Percentiles rank a stretch among this genome's conserved stretches.
Conservation (phyloP, 129 eudicot genomes). For the Calendula officinalis region DNA sequence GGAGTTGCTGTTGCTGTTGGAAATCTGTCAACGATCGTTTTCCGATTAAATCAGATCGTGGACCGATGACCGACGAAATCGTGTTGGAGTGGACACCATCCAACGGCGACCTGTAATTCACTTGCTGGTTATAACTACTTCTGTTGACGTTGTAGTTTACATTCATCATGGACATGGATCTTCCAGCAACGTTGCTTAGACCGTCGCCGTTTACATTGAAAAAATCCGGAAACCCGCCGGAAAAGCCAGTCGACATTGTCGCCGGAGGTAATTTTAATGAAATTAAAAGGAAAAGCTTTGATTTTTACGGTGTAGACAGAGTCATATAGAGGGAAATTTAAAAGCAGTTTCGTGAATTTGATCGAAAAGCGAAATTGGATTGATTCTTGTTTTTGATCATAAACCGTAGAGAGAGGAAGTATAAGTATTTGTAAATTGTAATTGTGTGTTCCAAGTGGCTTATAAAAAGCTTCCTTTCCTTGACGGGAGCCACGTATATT, state of each 20-base stretch:
- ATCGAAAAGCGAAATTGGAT: slow-evolving; percentile 27
- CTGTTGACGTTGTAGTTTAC: slow-evolving; percentile 14
- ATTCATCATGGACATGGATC: slow-evolving; percentile 35
- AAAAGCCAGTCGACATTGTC: slow-evolving; percentile 57
- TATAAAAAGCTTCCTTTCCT: slow-evolving; percentile 28
- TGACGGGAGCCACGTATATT: slow-evolving; percentile 33
- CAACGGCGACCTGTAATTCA: slow-evolving; percentile 38
- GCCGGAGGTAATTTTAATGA: background rate
- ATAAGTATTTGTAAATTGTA: background rate
- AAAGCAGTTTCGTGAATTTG: slow-evolving; percentile 24
- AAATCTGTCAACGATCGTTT: slow-evolving; percentile 70
- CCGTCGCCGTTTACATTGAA: slow-evolving; percentile 31
- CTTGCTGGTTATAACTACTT: slow-evolving; percentile 32
- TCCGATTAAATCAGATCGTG: slow-evolving; percentile 57
- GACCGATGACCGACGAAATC: slow-evolving; percentile 32
- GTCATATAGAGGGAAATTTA: slow-evolving; percentile 8
- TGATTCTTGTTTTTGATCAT: background rate
- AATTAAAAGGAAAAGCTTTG: slow-evolving; percentile 11
- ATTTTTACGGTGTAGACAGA: background rate
- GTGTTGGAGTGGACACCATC: slow-evolving; percentile 43
- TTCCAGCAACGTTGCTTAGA: slow-evolving; percentile 20
- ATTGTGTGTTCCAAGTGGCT: slow-evolving; percentile 27
- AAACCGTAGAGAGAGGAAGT: background rate
- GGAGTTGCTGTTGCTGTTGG: slow-evolving; percentile 39
- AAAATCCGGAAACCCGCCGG: slow-evolving; percentile 52